phyloP scores from a whole-genome alignment of 1,139 yeast genomes.

The Schizosaccharomyces versatilis region DNA sequence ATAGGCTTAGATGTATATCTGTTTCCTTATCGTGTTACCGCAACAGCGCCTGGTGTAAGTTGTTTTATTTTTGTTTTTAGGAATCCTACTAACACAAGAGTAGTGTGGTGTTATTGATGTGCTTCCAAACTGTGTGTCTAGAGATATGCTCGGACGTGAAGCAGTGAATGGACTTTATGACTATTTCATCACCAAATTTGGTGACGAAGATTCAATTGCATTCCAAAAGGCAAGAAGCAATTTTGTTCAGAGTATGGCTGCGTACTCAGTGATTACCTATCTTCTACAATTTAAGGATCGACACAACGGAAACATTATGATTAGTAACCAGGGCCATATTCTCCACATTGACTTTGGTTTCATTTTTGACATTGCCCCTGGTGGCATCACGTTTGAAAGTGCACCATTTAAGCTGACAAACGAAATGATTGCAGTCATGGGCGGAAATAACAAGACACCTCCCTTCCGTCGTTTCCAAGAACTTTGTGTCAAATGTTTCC shows the following conservation, averaged over 20 bases:
- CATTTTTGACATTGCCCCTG: slow-evolving; percentile 96
- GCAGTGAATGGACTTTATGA: slow-evolving; percentile 94
- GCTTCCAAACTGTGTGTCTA: slow-evolving; percentile 74
- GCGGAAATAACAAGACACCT: slow-evolving; percentile 66
- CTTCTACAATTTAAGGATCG: slow-evolving; percentile 88
- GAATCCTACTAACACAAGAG: not conserved
- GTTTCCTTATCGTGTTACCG: slow-evolving; percentile 86
- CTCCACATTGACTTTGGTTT: slow-evolving; percentile 95
- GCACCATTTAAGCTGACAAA: slow-evolving; percentile 92
- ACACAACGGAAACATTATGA: slow-evolving; percentile 97
- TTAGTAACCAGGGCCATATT: slow-evolving; percentile 84
- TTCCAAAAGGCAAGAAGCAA: slow-evolving; percentile 82
- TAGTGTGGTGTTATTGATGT: slow-evolving; percentile 94
- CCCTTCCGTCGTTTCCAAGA: slow-evolving; percentile 91
- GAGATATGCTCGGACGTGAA: slow-evolving; percentile 97
- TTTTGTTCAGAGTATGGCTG: slow-evolving; percentile 83
- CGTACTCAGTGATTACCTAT: slow-evolving; percentile 82
- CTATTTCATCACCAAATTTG: slow-evolving; percentile 77
- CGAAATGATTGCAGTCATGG: slow-evolving; percentile 91
- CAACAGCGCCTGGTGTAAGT: slow-evolving; percentile 71
- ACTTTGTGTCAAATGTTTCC: slow-evolving; percentile 74
- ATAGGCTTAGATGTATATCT: slow-evolving; percentile 79
- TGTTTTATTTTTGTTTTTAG: not conserved
- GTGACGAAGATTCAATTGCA: slow-evolving; percentile 74
- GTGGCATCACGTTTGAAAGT: slow-evolving; percentile 92